These are phyloP conservation scores for Pyrus bretschneideri DNA, from an alignment of 306 rosid genomes.

Conservation along the genomic window DNA sequence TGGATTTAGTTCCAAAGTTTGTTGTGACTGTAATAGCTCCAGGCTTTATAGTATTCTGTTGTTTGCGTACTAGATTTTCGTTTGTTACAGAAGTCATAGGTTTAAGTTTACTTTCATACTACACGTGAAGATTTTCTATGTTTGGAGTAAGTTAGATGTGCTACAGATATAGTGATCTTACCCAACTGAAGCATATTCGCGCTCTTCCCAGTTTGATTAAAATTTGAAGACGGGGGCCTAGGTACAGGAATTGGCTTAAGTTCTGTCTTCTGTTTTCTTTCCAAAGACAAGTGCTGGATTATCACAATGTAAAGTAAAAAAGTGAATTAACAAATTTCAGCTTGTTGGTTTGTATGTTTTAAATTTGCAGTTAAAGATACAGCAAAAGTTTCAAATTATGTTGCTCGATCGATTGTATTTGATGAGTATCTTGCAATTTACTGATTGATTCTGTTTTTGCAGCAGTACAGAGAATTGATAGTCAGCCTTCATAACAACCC, in stretches of 20 bases:
- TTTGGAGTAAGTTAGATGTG: not conserved
- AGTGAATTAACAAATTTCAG: constrained; percentile 1
- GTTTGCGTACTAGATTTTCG: not conserved
- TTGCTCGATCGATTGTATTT: not conserved
- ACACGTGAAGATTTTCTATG: not conserved
- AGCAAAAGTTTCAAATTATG: not conserved
- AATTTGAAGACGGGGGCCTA: not conserved
- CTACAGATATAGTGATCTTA: not conserved
- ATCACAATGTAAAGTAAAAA: not conserved
- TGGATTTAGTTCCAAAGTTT: not conserved
- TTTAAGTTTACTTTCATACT: not conserved
- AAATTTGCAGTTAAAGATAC: not conserved
- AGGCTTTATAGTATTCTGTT: not conserved
- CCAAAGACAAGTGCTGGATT: not conserved
- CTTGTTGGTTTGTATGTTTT: not conserved
- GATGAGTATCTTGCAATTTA: not conserved
- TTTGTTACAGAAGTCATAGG: not conserved
- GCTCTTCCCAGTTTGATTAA: not conserved
- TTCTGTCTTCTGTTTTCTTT: not conserved
- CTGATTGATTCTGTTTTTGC: constrained; percentile 17
- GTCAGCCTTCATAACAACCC: not conserved
- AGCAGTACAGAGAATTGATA: constrained; percentile 46
- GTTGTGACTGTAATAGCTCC: not conserved
- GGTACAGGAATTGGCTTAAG: not conserved
- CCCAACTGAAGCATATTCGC: not conserved